phyloP scores from a whole-genome alignment of 2,329 filamentous ascomycete species.

The Apiospora saccharicola region DNA sequence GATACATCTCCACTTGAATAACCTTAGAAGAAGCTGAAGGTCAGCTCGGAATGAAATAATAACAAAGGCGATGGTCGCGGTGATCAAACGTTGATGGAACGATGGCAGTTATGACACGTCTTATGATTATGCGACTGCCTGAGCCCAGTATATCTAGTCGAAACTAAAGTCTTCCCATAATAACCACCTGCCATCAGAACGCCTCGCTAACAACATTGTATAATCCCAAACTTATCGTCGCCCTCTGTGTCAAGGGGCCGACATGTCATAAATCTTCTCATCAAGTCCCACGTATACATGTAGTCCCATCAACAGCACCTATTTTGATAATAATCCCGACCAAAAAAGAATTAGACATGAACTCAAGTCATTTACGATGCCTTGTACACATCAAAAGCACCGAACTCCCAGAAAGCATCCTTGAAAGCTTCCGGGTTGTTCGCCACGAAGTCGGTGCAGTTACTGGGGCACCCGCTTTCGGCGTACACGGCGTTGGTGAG shows the following conservation, averaged over 20 bases:
- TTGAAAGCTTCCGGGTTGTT: constrained; percentile 62
- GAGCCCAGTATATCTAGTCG: constrained; percentile 8
- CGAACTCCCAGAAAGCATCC: constrained; percentile 72
- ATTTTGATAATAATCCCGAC: neutral
- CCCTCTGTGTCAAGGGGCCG: neutral
- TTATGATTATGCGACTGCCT: constrained; percentile 16
- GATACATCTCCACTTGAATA: constrained; percentile 36
- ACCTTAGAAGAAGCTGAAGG: neutral
- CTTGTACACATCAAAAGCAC: constrained; percentile 64
- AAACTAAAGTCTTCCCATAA: constrained; percentile 4
- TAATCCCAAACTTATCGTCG: neutral
- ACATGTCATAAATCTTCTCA: constrained; percentile 6
- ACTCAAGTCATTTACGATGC: constrained; percentile 36
- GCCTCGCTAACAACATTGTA: constrained; percentile 13
- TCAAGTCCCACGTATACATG: neutral
- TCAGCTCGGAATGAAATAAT: neutral
- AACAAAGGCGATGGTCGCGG: neutral
- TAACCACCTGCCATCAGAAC: constrained; percentile 10
- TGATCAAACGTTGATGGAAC: neutral
- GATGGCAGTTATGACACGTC: neutral
- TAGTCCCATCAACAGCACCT: neutral
- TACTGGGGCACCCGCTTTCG: constrained; percentile 58
- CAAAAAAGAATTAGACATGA: neutral
- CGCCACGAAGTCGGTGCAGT: constrained; percentile 64
- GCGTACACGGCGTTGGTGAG: constrained; percentile 57